These are phyloP conservation scores for Rhizopogon roseolus DNA, from an alignment of 768 basidiomycete genomes.

Conservation along the genomic window DNA sequence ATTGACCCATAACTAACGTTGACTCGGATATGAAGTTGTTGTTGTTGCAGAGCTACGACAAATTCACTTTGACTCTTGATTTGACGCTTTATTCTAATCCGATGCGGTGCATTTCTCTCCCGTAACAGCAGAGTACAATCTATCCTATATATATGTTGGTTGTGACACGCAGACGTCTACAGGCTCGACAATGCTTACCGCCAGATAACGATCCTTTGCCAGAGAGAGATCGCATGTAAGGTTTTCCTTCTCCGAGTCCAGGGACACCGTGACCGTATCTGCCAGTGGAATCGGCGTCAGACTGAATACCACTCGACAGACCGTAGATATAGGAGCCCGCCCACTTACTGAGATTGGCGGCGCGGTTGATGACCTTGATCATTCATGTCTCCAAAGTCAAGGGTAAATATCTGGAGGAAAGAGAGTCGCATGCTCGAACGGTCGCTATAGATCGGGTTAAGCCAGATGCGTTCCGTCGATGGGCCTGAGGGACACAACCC, in stretches of 20 bases:
- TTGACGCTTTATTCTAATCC: too few relatives aligned
- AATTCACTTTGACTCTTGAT: too few relatives aligned
- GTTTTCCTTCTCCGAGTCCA: constrained; percentile 24
- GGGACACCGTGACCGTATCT: constrained; percentile 1
- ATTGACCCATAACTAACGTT: too few relatives aligned
- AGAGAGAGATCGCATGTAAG: constrained; percentile 1
- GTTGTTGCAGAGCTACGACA: too few relatives aligned
- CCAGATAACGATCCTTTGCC: constrained; percentile 8
- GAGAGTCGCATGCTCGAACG: constrained; percentile 23
- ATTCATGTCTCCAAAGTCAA: constrained; percentile 13
- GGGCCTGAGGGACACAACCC: constrained; percentile 42
- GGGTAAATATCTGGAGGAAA: constrained; percentile 13
- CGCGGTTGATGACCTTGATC: constrained; percentile 22
- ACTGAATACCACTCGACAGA: constrained; percentile 11
- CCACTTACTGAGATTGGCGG: constrained; percentile 17
- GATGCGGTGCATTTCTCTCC: too few relatives aligned
- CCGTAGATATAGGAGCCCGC: constrained; percentile 24
- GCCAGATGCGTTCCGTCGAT: constrained; percentile 33
- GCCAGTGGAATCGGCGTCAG: constrained; percentile 4
- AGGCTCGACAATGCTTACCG: constrained; percentile 23
- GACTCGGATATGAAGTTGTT: too few relatives aligned
- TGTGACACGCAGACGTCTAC: constrained; percentile 1
- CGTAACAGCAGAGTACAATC: too few relatives aligned
- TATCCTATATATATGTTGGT: too few relatives aligned
- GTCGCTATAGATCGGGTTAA: constrained; percentile 31